A percentile compares a stretch with the other conserved stretches of the same genome.
phyloP scores from a whole-genome alignment of 768 basidiomycete genomes.

The Tylopilus vinaceipallidus region DNA sequence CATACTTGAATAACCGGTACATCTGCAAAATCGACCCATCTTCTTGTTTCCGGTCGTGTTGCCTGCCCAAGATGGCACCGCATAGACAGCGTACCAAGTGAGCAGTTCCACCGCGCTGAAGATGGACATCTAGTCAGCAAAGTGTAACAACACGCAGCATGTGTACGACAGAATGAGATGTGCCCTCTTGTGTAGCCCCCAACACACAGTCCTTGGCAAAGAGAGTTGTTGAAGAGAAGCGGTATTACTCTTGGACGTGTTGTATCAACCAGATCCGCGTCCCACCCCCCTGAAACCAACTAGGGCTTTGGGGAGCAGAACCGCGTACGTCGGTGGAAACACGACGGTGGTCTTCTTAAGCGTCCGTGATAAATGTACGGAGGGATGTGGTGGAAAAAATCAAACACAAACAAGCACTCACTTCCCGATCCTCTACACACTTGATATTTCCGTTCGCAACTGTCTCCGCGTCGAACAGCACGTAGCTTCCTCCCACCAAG shows the following conservation, averaged over 20 bases:
- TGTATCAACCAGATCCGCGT: conserved; percentile 81
- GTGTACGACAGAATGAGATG: conserved; percentile 38
- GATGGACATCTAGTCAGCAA: conserved; percentile 11
- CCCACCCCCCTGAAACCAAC: conserved; percentile 44
- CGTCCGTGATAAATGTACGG: conserved; percentile 47
- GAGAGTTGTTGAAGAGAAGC: conserved; percentile 85
- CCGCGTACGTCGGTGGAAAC: conserved; percentile 51
- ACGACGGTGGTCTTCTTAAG: conserved; percentile 93
- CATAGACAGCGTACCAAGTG: conserved; percentile 71
- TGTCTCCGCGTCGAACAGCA: conserved; percentile 68
- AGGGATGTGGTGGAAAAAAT: conserved; percentile 1
- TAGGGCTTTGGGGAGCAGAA: conserved; percentile 48
- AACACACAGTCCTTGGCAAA: conserved; percentile 61
- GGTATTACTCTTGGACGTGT: conserved; percentile 75
- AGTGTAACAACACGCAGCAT: conserved; percentile 6
- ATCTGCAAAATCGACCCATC: conserved; percentile 37
- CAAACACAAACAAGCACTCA: conserved; percentile 40
- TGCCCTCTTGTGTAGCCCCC: conserved; percentile 91
- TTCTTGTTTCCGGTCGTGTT: conserved; percentile 46
- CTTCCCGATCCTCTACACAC: conserved; percentile 34
- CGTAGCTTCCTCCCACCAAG: conserved; percentile 87
- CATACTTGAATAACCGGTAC: conserved; percentile 81
- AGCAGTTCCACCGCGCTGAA: conserved; percentile 63
- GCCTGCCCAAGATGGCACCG: conserved; percentile 77
- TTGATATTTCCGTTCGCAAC: conserved; percentile 39